Base-by-base conservation (phyloP, 83 land plant species). In the Diphasiastrum complanatum region DNA sequence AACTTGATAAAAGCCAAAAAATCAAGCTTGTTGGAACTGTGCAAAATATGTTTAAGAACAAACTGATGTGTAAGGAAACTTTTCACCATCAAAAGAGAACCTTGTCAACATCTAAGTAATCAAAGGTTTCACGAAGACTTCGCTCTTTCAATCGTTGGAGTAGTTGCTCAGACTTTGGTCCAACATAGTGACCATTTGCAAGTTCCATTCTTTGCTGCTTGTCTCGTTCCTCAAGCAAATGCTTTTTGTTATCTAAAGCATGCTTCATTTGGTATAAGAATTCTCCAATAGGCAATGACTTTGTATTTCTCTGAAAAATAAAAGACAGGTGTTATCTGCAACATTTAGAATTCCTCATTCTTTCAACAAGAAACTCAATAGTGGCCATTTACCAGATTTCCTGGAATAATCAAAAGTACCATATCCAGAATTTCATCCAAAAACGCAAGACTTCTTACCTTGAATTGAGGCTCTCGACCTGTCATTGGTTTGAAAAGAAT, bases 131-230 rank as follows among this genome's bases (percentile, higher is more conserved):
- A 24, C 67, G 47, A 26, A 73, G 37, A n/a, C 56, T 61, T 3
- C 76, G 61, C 34, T 50, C 53, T 63, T 73, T 45, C 1, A 66
- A 22, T 36, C 60, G 51, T 47, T 61, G 65, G 20, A 73, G 58
- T 20, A 73, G 36, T 58, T 73, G 46, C 27, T 47, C 61, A 16
- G 76, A 73, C 26, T 51, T 73, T 28, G 73, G 30, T 14, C 64
- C 63, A 32, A 73, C 76, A 57, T 65, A 72, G 52, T 66, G 75
- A 26, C 59, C 48, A 25, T 53, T 73, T 0, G 76, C 73, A 38
- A 26, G 65, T 25, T 73, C 51, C 18, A 24, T 60, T 27, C 61
- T 58, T 1, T 47, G 6, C 24, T 61, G 76, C 12, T 45, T 60
- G 40, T 67, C 56, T 27, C 59, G 60, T 4, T 69, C 76, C 38